phyloP scores from a whole-genome alignment of 2,329 filamentous ascomycete species.

The Clarireedia homoeocarpa region DNA sequence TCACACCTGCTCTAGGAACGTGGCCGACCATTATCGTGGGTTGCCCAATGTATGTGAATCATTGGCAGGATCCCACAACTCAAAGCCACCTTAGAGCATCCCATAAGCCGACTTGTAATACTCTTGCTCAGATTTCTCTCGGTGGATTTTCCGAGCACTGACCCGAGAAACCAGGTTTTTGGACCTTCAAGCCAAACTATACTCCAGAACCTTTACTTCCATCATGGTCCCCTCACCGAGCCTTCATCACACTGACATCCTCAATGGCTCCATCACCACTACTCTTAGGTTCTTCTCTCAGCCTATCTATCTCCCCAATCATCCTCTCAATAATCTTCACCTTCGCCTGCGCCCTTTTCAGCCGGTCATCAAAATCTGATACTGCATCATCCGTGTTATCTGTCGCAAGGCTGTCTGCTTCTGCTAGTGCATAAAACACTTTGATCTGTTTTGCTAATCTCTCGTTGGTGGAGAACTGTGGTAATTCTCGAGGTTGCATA shows the following conservation, averaged over 20 bases:
- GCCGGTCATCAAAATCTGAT: slow-evolving; percentile 80
- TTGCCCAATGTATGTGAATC: too few species aligned
- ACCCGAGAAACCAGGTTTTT: too few species aligned
- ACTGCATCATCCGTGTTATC: slow-evolving; percentile 85
- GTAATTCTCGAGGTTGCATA: background rate
- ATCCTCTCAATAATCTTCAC: slow-evolving; percentile 77
- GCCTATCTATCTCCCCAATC: slow-evolving; percentile 35
- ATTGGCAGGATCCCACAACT: too few species aligned
- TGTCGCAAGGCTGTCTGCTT: slow-evolving; percentile 68
- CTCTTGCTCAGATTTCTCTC: too few species aligned
- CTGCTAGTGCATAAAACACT: slow-evolving; percentile 67
- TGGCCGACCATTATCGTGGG: too few species aligned
- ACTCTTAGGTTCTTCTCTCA: slow-evolving; percentile 7
- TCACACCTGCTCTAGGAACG: too few species aligned
- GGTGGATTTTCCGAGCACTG: too few species aligned
- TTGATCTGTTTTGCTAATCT: slow-evolving; percentile 71
- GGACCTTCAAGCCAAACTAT: too few species aligned
- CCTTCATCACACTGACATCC: slow-evolving; percentile 32
- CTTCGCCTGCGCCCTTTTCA: slow-evolving; percentile 78
- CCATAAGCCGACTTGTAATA: too few species aligned
- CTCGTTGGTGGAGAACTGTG: slow-evolving; percentile 45
- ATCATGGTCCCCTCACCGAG: background rate
- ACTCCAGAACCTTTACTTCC: too few species aligned
- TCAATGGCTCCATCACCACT: slow-evolving; percentile 38
- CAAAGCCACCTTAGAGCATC: too few species aligned